Base-by-base conservation (phyloP, 2,329 filamentous ascomycete species). In the Pestalotiopsis sp. region DNA sequence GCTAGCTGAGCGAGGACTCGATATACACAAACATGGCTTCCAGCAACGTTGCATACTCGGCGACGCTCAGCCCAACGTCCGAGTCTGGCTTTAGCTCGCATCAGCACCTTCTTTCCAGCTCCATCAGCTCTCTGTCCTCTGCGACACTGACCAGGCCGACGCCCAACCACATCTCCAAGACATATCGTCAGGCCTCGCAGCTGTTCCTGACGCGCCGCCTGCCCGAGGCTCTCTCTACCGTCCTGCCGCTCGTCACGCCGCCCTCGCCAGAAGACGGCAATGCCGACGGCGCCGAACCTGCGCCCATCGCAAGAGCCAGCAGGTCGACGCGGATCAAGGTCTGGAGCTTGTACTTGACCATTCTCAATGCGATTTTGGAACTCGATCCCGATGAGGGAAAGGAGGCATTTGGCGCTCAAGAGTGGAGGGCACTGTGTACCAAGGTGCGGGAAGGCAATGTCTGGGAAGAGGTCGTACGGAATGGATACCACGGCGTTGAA, bases 311-410 rank as follows among this genome's bases (percentile, higher is more conserved):
- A 66, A 88, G 86, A 70, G 94, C 94, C 65, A 94, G 92, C 56
- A 89, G 92, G 72, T 92, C 91, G 39, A 96, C 93, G 67, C 86
- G 94, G 71, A 92, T 97, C 79, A 99, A 98, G 81, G 92, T 98
- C 71, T 99, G 96, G 96, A 97, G 94, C 79, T 86, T 99, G 75
- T 99, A 98, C 78, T 87, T 98, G 71, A 97, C 94, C 20, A 91
- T 98, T 64, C 85, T 98, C 70, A 97, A 98, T 81, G 92, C 94
- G 52, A 92, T 98, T 71, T 85, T 97, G 44, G 95, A 98, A 75
- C 85, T 98, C 76, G 94, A 94, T 67, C 86, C 92, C 1, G 93
- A 97, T 72, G 94, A 98, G 79, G 96, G 95, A 63, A 97, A 96
- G 82, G 88, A 91, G 64, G 88, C 91, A 13, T 97, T 98, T 81